These are phyloP conservation scores for Dryadomyces quercus-mongolicae DNA, from an alignment of 2,329 filamentous ascomycete species.

Conservation along the genomic window DNA sequence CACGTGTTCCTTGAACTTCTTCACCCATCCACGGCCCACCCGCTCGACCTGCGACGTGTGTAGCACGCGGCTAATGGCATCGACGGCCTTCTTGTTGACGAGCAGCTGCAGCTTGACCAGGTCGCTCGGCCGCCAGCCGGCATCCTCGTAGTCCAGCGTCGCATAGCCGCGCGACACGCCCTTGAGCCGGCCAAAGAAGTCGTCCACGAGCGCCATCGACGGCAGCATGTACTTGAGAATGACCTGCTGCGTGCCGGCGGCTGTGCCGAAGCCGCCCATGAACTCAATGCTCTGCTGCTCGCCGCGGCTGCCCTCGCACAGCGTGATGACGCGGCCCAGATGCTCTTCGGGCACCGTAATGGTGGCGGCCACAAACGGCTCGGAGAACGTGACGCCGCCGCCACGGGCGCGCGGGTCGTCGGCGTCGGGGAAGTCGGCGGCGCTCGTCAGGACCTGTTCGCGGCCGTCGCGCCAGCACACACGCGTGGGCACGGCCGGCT, in stretches of 20 bases:
- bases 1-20: constrained; percentile 94
- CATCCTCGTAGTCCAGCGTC: constrained; percentile 91
- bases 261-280: constrained; percentile 35
- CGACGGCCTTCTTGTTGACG: constrained; percentile 86
- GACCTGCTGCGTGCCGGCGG: constrained; percentile 77
- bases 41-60: constrained; percentile 72
- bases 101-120: constrained; percentile 85
- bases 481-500: constrained; percentile 87
- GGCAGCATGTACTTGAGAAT: constrained; percentile 90
- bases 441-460: constrained; percentile 72
- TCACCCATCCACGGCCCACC: constrained; percentile 77
- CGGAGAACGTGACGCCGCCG: constrained; percentile 32
- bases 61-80: constrained; percentile 85
- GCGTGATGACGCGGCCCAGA: constrained; percentile 83
- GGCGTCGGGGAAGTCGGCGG: constrained; percentile 70
- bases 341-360: constrained; percentile 91
- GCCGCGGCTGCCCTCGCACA: constrained; percentile 83
- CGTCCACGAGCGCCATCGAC: constrained; percentile 81
- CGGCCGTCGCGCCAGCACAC: constrained; percentile 67
- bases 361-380: constrained; percentile 65
- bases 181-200: constrained; percentile 95
- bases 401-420: constrained; percentile 34
- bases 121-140: constrained; percentile 68
- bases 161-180: constrained; percentile 80
- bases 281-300: constrained; percentile 81